Conservation (phyloP, 441 rosid genomes). For the Eutrema salsugineum region DNA sequence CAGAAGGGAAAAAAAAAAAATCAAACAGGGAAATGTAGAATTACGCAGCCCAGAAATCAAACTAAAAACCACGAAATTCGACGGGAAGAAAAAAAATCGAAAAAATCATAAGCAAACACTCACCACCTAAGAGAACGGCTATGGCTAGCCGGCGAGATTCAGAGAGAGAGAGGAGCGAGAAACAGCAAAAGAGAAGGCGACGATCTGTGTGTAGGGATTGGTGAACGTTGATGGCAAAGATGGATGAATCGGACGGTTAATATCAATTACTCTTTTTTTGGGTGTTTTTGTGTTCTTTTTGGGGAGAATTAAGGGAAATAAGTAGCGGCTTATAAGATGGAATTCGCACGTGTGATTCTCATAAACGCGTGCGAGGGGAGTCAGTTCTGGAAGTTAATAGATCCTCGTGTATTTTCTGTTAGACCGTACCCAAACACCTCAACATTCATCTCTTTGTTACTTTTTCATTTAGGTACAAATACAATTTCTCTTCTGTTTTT, state of each 20-base stretch:
- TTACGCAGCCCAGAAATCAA: not conserved
- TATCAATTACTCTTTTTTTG: not conserved
- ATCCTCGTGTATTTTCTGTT: slow-evolving; percentile 8
- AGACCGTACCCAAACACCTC: not conserved
- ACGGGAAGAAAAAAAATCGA: not conserved
- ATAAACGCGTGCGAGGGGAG: slow-evolving; percentile 26
- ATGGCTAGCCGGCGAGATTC: slow-evolving; percentile 30
- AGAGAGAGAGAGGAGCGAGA: not conserved
- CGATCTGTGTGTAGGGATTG: slow-evolving; percentile 19
- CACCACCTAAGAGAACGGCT: slow-evolving; percentile 26
- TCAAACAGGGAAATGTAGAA: slow-evolving; percentile 7
- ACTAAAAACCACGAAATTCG: not conserved
- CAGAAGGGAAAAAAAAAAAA: not conserved
- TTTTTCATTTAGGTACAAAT: not conserved
- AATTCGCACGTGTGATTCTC: slow-evolving; percentile 13
- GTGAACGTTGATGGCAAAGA: slow-evolving; percentile 20
- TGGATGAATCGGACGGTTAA: slow-evolving; percentile 30
- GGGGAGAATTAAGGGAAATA: not conserved
- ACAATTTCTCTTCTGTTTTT: not conserved
- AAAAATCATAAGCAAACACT: slow-evolving; percentile 13
- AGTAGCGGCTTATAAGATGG: slow-evolving; percentile 8
- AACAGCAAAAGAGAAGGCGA: not conserved
- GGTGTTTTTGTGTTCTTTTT: not conserved
- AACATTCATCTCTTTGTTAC: not conserved
- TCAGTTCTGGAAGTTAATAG: slow-evolving; percentile 29